These are phyloP conservation scores for Brassica balearica DNA, from an alignment of 441 rosid genomes.

Conservation along the genomic window DNA sequence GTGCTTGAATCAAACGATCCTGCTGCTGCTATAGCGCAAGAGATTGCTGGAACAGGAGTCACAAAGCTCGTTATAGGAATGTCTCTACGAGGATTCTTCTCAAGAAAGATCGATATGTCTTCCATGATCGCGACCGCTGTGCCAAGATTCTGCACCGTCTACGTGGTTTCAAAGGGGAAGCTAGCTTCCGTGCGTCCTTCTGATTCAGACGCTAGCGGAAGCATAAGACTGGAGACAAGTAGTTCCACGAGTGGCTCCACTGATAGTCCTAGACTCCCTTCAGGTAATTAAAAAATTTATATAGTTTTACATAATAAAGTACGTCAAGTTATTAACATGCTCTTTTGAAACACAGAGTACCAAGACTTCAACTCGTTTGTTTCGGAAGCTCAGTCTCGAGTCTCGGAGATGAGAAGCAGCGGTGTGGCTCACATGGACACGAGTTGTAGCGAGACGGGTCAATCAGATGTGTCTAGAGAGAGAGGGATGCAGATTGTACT, in stretches of 20 bases:
- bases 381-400: conserved; percentile 45
- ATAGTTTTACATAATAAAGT: not conserved
- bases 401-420: conserved; percentile 23
- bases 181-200: conserved; percentile 83
- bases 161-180: conserved; percentile 80
- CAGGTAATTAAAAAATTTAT: conserved; percentile 46
- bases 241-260: conserved; percentile 54
- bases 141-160: conserved; percentile 83
- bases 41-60: conserved; percentile 54
- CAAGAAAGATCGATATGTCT: conserved; percentile 56
- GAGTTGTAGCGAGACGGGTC: conserved; percentile 34
- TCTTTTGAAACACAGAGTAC: conserved; percentile 24
- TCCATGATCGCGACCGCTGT: conserved; percentile 66
- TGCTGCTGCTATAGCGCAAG: conserved; percentile 76
- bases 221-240: conserved; percentile 57
- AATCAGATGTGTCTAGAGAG: conserved; percentile 32
- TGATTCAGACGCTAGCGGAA: conserved; percentile 66
- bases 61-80: conserved; percentile 89
- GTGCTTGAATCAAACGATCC: conserved; percentile 73
- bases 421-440: conserved; percentile 35
- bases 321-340: not conserved
- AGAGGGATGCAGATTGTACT: conserved; percentile 30
- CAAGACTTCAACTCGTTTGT: conserved; percentile 40
- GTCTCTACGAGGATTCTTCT: conserved; percentile 64
- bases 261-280: conserved; percentile 50